Percentiles rank a stretch among this genome's conserved stretches.
Conservation (phyloP, 768 basidiomycete genomes). For the Cystofilobasidium macerans region DNA sequence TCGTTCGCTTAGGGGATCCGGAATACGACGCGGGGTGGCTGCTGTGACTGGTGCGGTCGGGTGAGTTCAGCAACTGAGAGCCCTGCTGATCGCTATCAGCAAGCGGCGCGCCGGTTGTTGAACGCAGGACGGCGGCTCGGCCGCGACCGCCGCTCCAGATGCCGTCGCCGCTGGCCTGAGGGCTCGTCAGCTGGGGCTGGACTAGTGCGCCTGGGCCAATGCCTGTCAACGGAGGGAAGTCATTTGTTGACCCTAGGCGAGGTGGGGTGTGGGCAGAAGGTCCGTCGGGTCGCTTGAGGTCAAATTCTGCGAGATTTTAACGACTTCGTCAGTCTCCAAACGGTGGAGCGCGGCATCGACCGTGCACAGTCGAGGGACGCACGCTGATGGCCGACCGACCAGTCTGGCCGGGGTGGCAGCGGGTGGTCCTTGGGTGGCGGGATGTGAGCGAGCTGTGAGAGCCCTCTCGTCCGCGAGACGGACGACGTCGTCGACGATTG, state of each 20-base stretch:
- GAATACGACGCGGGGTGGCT: no score
- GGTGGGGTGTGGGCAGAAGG: neutral
- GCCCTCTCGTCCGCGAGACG: conserved; percentile 7
- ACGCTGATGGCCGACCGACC: conserved; percentile 25
- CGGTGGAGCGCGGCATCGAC: no score
- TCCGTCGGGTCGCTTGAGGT: conserved; percentile 17
- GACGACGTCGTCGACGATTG: conserved; percentile 16
- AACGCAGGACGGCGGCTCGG: neutral
- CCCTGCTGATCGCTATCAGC: neutral
- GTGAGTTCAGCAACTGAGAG: neutral
- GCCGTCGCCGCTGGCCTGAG: neutral
- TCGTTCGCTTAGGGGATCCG: no score
- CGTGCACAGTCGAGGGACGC: neutral
- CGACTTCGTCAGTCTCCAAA: no score
- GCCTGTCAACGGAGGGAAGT: conserved; percentile 20
- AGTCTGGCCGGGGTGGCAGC: conserved; percentile 22
- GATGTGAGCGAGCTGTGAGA: conserved; percentile 19
- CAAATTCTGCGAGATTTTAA: conserved; percentile 9
- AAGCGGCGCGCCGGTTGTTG: neutral
- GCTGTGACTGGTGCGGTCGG: neutral
- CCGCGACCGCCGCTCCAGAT: conserved; percentile 4
- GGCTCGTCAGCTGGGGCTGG: neutral
- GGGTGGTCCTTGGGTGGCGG: conserved; percentile 26
- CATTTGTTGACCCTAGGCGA: conserved; percentile 5
- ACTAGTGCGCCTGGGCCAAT: neutral